Conservation (phyloP, 768 basidiomycete species). For the Termitomyces sp. region DNA sequence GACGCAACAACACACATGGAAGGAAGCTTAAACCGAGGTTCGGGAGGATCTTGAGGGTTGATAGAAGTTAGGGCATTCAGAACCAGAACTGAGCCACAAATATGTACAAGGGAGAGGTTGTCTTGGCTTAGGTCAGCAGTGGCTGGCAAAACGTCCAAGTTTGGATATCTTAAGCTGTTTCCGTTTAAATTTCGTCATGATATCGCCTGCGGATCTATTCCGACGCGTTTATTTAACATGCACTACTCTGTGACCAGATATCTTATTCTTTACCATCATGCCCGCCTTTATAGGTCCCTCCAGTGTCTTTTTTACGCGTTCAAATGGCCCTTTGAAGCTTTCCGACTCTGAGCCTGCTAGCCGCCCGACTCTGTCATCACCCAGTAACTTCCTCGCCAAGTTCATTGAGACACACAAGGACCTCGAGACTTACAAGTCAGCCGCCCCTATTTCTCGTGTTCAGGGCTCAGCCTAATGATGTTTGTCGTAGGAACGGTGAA, state of each 20-base stretch:
- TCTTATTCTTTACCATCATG: conserved; percentile 1
- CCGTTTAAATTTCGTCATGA: too few relatives aligned
- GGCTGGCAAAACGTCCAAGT: not conserved
- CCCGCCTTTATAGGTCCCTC: conserved; percentile 24
- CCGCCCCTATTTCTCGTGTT: not conserved
- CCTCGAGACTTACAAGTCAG: conserved; percentile 53
- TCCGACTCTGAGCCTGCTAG: not conserved
- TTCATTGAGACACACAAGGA: conserved; percentile 49
- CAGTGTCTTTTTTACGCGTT: conserved; percentile 12
- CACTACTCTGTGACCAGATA: not conserved
- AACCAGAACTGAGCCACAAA: not conserved
- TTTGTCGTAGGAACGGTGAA: conserved; percentile 37
- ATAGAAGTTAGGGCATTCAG: conserved; percentile 6
- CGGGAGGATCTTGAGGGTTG: conserved; percentile 16
- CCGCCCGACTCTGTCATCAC: not conserved
- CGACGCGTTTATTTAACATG: conserved; percentile 16
- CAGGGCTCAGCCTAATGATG: not conserved
- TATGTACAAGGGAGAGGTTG: not conserved
- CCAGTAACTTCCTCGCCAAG: conserved; percentile 22
- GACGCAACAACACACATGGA: not conserved
- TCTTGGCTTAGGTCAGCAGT: conserved; percentile 2
- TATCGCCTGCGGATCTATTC: conserved; percentile 5
- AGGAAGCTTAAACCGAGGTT: not conserved
- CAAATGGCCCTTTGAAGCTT: conserved; percentile 3
- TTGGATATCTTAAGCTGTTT: not conserved